These are phyloP conservation scores for Rhododendron mucronatum DNA, from an alignment of 148 eudicot species.

Conservation along the genomic window DNA sequence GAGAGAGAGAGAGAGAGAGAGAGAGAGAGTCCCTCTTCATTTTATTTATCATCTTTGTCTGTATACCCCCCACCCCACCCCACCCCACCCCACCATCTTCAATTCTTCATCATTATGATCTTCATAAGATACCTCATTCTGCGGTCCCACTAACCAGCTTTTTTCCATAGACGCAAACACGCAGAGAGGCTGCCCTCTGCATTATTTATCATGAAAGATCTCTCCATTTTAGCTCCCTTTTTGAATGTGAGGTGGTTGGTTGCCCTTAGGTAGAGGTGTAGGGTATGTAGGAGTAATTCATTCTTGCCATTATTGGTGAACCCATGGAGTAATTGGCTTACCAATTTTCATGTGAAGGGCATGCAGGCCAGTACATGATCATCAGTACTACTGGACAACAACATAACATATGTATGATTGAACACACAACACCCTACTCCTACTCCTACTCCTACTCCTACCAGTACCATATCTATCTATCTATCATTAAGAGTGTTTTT, in stretches of 20 bases:
- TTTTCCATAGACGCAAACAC: neutral
- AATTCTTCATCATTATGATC: neutral
- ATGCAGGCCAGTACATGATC: neutral
- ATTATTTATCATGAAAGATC: neutral
- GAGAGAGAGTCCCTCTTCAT: neutral
- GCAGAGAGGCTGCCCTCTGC: neutral
- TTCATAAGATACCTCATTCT: slow-evolving; percentile 10
- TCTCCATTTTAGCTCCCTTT: neutral
- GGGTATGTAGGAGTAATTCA: neutral
- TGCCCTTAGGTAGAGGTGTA: neutral
- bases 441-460: neutral
- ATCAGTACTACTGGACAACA: neutral
- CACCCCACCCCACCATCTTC: neutral
- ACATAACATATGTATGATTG: neutral
- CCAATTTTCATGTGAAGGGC: neutral
- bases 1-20: neutral
- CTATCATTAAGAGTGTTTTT: neutral
- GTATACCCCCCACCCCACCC: neutral
- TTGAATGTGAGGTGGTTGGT: neutral
- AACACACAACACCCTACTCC: too few relatives aligned
- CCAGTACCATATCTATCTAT: neutral
- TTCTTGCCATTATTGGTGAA: neutral
- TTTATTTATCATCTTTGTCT: neutral
- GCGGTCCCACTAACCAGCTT: neutral
- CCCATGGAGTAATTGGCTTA: neutral